Evolutionary conservation across 148 eudicot species (phyloP), one percentile per base, ranked within the genome.

Genomic region (Hydrangea macrophylla): DNA sequence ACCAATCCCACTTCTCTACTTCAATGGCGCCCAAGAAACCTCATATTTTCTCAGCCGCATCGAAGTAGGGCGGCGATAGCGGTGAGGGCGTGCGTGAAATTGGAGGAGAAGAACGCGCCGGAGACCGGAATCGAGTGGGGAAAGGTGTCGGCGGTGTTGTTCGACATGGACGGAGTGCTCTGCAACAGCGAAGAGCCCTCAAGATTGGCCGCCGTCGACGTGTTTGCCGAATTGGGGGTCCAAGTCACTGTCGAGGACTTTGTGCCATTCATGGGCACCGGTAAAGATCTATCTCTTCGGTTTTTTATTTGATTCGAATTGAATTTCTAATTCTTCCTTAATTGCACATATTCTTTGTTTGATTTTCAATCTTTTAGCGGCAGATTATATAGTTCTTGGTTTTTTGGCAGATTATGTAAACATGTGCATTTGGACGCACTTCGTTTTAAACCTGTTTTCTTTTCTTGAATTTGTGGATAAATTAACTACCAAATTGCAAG

Each of bases 141-240:
- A 59, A 87, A 90, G 66, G 97, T 94, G 2, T 86, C 92, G 22
- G 99, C 99, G 44, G 99, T 94, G 70, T 51, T 94, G 73, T 94
- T 94, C 39, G 99, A 94, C 35, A 94, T 94, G 99, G 99, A 94
- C 58, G 99, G 99, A 20, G 99, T 94, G 58, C 82, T 94, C 17
- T 94, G 99, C 37, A 72, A 94, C 70, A 94, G 99, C 57, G 99
- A 94, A 62, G 99, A 88, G 70, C 79, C 81, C 12, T 94, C 99
- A 27, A 76, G 99, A 64, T 67, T 65, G 58, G 97, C 99, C 20
- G 99, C 79, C 0, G 99, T 94, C 9, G 96, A 94, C 67, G 70
- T 94, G 30, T 94, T 94, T 32, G 88, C 84, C 17, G 96, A 94
- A 60, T 83, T 94, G 85, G 99, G 99, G 7, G 93, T 94, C 25